Evolutionary conservation across 2,329 filamentous ascomycete genomes (phyloP).

Genomic region (Ceratocystis cacaofunesta): DNA sequence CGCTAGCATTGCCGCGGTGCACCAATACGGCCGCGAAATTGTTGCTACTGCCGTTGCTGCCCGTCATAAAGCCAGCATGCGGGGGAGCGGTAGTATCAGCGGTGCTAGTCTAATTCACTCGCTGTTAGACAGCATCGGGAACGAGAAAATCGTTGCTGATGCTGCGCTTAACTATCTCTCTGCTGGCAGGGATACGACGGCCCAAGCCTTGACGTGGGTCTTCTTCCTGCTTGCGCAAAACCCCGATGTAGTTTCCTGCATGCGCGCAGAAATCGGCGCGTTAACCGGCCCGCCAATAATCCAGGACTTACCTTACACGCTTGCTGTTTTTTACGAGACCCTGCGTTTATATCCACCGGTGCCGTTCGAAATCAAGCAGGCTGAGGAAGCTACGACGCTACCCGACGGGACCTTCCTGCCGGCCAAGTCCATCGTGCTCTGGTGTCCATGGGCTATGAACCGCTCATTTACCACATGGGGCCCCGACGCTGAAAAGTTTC

Average conservation of each 20-base stretch:
- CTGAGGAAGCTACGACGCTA: conserved; percentile 34
- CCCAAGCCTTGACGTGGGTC: conserved; percentile 49
- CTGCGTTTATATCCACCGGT: conserved; percentile 49
- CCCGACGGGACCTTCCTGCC: conserved; percentile 48
- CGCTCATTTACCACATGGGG: conserved; percentile 43
- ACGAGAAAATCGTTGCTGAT: conserved; percentile 44
- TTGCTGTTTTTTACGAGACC: conserved; percentile 47
- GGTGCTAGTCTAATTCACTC: conserved; percentile 46
- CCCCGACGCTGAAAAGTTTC: conserved; percentile 38
- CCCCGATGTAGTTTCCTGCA: conserved; percentile 26
- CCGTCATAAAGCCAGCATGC: conserved; percentile 18
- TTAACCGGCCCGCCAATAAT: conserved; percentile 20
- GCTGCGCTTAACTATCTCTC: conserved; percentile 52
- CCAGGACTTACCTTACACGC: conserved; percentile 39
- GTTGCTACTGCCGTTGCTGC: conserved; percentile 39
- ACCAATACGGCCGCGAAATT: conserved; percentile 41
- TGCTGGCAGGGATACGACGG: conserved; percentile 49
- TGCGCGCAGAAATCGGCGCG: conserved; percentile 30
- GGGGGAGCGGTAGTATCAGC: conserved; percentile 9
- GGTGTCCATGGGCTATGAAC: conserved; percentile 51
- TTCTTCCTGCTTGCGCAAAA: conserved; percentile 45
- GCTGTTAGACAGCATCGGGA: conserved; percentile 39
- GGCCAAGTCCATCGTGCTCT: conserved; percentile 39
- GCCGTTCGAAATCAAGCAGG: conserved; percentile 51
- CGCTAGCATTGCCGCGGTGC: conserved; percentile 34